phyloP scores from a whole-genome alignment of 805 yeast genomes.

The Suhomyces kilbournensis region DNA sequence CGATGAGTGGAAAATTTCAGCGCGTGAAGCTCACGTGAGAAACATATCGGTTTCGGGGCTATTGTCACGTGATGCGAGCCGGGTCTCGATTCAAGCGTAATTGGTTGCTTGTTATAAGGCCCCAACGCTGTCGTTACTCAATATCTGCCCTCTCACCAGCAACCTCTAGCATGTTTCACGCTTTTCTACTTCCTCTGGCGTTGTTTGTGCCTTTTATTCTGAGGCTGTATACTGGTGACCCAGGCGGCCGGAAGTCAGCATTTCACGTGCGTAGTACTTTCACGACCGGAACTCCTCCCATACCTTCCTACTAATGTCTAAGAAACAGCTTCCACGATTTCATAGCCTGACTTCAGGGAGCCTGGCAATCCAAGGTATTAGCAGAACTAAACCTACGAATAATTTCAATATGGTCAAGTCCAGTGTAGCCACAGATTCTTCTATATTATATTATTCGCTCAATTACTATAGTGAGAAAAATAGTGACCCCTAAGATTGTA shows the following conservation, averaged over 20 bases:
- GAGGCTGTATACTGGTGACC: too few species aligned
- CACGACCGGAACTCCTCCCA: not conserved
- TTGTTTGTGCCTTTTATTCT: not conserved
- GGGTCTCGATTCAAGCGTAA: not conserved
- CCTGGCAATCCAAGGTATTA: not conserved
- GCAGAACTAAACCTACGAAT: too few species aligned
- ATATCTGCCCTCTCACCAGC: too few species aligned
- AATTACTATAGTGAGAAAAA: too few species aligned
- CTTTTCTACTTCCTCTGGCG: not conserved
- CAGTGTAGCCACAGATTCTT: too few species aligned
- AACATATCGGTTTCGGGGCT: too few species aligned
- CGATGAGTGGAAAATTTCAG: conserved; percentile 8
- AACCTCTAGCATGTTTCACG: too few species aligned
- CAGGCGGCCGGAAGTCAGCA: not conserved
- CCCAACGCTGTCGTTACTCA: too few species aligned
- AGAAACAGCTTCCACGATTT: not conserved
- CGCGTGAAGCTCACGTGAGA: not conserved
- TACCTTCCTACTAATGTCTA: not conserved
- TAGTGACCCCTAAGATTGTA: not conserved
- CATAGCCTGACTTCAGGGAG: not conserved
- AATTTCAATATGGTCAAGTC: too few species aligned
- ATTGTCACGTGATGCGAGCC: not conserved
- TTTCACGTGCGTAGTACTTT: not conserved
- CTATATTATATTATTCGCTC: too few species aligned
- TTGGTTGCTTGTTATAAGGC: too few species aligned